Base-by-base conservation (phyloP, 179 eudicot genomes). In the Patellifolia procumbens region DNA sequence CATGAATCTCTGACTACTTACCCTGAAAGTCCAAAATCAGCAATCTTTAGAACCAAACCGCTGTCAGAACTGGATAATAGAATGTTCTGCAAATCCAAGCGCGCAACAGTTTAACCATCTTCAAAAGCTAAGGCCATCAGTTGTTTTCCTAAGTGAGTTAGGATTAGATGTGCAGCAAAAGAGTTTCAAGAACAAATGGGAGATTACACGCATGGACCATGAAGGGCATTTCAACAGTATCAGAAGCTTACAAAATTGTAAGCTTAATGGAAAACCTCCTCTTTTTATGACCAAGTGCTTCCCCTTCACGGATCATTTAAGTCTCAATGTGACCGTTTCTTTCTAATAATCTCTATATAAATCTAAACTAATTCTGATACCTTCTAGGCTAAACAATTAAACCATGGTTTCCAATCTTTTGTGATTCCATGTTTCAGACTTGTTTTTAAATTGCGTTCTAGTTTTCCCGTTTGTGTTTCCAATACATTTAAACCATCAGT, bases 1-100 rank as follows among this genome's bases (percentile, higher is more conserved):
- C 42, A 2, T 58, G 17, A 58, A 59, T 48, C 10, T 32, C 34
- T 7, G 31, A 31, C 2, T 28, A 55, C 32, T 59, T 80, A 84
- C 89, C 89, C 84, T 56, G 91, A 86, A 72, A 88, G 89, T 79
- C 87, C 91, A 86, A 88, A 88, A 83, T 88, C 91, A 73, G 91
- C 87, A 76, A 88, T 88, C 79, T 88, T 88, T 48, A 88, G 78
- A 39, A 82, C 67, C 20, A 76, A 76, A 34, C 78, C 78, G 43
- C 71, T 60, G 51, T 83, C 83, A 48, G 56, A 67, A 39, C 81
- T 76, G 31, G 84, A 82, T 68, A 88, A 81, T 43, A 88, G 85
- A 67, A 88, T 79, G 66, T 88, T 88, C 89, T 86, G 82, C 71
- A 61, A 29, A 22, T 10, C 48, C 49, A 60, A 53, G 53, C 64